Evolutionary conservation across 306 rosid species (phyloP), one percentile per base, ranked within the genome.

Genomic region (Ammopiptanthus mongolicus): DNA sequence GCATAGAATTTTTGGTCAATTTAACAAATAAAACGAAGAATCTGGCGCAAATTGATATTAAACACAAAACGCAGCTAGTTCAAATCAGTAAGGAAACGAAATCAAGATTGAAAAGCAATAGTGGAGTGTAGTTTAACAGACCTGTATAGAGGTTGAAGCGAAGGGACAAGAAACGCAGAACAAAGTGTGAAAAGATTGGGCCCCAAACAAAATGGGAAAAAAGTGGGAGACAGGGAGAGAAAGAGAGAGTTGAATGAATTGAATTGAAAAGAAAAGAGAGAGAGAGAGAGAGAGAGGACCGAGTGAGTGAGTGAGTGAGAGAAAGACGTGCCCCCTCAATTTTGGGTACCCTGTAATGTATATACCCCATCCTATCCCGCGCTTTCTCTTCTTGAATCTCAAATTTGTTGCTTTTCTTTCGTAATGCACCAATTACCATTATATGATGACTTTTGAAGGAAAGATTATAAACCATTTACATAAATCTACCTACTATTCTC

Each of bases 291-390:
- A 22, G 52, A 66, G 58, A 66, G 36, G 9, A 58, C 47, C 23
- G 52, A 57, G 29, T 36, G 80, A 67, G 65, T 74, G 76, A 8
- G 72, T 23, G 52, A 57, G 29, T 36, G 80, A 67, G 65, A 80
- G 76, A 8, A 67, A 25, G 51, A 6, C 23, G 28, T 48, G 76
- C 25, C 63, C 70, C 65, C 76, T 37, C 70, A 15, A 31, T 56
- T 64, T 47, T 4, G 47, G 80, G 51, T 8, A 55, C 46, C 66
- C 10, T 9, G 34, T 48, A 25, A 0, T 2, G 2, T 25, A 0
- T 25, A 1, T n/a, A n/a, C n/a, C n/a, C 4, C 4, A 29, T 29
- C 33, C 4, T 1, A 36, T 36, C 44, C 47, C 47, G 47, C 47
- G n/a, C 11, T 41, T 41, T 41, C 47, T 41, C 47, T 3, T 1